A percentile compares a stretch with the other conserved stretches of the same genome.
These are phyloP conservation scores for Pestalotiopsis sp. DNA, from an alignment of 2,329 filamentous ascomycete species.

Conservation along the genomic window DNA sequence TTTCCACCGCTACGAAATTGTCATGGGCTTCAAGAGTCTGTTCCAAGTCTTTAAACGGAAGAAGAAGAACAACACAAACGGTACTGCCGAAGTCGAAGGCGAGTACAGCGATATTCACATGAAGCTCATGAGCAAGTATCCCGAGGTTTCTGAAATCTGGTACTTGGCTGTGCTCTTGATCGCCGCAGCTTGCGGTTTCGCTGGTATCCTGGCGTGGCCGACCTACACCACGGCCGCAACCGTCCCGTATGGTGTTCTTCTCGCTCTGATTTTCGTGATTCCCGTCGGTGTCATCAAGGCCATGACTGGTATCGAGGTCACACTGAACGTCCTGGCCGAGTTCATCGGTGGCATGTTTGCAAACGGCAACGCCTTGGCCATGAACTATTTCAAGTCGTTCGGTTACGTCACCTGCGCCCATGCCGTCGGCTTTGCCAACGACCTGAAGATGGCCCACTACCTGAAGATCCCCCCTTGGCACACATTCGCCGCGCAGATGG, in stretches of 20 bases:
- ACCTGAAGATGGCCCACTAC: conserved; percentile 31
- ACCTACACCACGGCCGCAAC: conserved; percentile 53
- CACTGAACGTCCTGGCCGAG: conserved; percentile 54
- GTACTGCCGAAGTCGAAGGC: background rate
- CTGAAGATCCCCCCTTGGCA: conserved; percentile 9
- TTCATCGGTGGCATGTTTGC: conserved; percentile 54
- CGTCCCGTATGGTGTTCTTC: conserved; percentile 51
- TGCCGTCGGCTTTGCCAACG: conserved; percentile 51
- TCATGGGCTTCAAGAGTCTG: conserved; percentile 13
- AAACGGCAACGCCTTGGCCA: conserved; percentile 51
- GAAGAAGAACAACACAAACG: conserved; percentile 3
- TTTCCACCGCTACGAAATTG: conserved; percentile 24
- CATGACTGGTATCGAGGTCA: conserved; percentile 54
- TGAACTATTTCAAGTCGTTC: conserved; percentile 59
- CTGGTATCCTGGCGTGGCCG: conserved; percentile 48
- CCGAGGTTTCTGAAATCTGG: conserved; percentile 19
- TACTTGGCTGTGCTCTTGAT: conserved; percentile 4
- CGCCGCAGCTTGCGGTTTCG: conserved; percentile 42
- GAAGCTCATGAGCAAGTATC: conserved; percentile 29
- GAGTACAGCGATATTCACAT: conserved; percentile 23
- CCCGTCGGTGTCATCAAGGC: conserved; percentile 55
- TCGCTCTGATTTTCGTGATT: conserved; percentile 52
- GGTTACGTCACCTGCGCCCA: conserved; percentile 38
- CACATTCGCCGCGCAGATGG: conserved; percentile 8
- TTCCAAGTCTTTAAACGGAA: conserved; percentile 4